phyloP scores from a whole-genome alignment of 495 filamentous ascomycete genomes.

The Jackrogersella multiformis region DNA sequence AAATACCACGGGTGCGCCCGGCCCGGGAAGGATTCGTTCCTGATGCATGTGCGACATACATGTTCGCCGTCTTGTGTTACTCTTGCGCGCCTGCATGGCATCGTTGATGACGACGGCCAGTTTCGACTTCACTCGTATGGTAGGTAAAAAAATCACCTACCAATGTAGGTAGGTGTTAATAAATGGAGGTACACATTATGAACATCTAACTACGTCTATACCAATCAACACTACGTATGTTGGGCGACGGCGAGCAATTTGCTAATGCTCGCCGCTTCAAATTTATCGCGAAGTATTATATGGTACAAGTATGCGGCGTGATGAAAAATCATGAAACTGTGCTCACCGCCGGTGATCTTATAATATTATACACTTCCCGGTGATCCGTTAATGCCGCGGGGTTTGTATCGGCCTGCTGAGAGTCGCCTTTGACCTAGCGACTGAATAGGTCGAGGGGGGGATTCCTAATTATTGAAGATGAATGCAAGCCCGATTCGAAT shows the following conservation, averaged over 20 bases:
- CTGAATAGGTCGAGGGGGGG: too few relatives aligned
- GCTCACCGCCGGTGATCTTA: neutral
- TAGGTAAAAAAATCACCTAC: too few relatives aligned
- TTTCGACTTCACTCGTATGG: neutral
- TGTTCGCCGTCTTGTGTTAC: conserved; percentile 1
- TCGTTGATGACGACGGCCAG: neutral
- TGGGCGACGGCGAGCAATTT: too few relatives aligned
- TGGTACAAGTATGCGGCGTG: neutral
- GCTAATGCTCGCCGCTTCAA: neutral
- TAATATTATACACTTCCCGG: neutral
- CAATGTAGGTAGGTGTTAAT: too few relatives aligned
- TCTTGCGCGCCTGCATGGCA: neutral
- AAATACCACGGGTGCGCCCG: conserved; percentile 26
- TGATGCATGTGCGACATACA: conserved; percentile 20
- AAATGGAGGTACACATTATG: neutral
- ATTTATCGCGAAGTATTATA: neutral
- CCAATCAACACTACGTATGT: neutral
- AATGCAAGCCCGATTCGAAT: too few relatives aligned
- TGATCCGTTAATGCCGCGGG: neutral
- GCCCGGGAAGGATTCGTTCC: conserved; percentile 10
- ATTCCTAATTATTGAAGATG: too few relatives aligned
- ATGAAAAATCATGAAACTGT: neutral
- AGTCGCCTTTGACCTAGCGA: too few relatives aligned
- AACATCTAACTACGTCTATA: neutral
- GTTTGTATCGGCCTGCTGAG: too few relatives aligned